These are phyloP conservation scores for Sugiyamaella boreocaroliniensis DNA, from an alignment of 805 yeast genomes.

Conservation along the genomic window DNA sequence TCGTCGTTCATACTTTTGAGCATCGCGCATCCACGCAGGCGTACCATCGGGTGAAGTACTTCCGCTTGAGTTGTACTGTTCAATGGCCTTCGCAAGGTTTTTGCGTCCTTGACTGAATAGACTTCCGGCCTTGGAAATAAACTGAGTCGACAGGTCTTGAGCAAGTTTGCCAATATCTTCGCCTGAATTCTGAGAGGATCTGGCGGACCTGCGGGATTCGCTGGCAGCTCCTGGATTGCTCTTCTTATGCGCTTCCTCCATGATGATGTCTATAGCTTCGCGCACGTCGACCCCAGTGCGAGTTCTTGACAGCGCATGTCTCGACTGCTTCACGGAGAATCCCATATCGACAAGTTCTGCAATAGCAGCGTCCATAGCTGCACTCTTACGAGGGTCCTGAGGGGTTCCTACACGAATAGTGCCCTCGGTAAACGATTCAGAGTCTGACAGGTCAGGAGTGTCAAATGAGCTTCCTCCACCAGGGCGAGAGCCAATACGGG, in stretches of 20 bases:
- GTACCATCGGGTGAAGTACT: conserved; percentile 30
- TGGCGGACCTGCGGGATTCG: conserved; percentile 14
- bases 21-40: conserved; percentile 66
- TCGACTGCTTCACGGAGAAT: conserved; percentile 55
- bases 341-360: conserved; percentile 80
- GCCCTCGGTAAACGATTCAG: not conserved
- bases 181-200: not conserved
- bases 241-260: conserved; percentile 49
- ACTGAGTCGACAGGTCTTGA: conserved; percentile 48
- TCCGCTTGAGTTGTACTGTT: conserved; percentile 40
- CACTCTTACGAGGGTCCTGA: not conserved
- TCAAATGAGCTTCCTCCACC: not conserved
- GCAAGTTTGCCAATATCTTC: conserved; percentile 37
- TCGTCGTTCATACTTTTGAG: conserved; percentile 33
- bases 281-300: conserved; percentile 50
- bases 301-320: conserved; percentile 49
- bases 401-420: not conserved
- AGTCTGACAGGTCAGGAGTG: not conserved
- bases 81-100: conserved; percentile 56
- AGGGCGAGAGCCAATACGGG: not conserved
- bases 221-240: conserved; percentile 28
- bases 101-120: conserved; percentile 53
- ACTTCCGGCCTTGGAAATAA: conserved; percentile 54
- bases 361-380: conserved; percentile 33
- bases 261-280: conserved; percentile 58